Evolutionary conservation across 495 filamentous ascomycete genomes (phyloP).

Genomic region (Hapsidospora chrysogenum): DNA sequence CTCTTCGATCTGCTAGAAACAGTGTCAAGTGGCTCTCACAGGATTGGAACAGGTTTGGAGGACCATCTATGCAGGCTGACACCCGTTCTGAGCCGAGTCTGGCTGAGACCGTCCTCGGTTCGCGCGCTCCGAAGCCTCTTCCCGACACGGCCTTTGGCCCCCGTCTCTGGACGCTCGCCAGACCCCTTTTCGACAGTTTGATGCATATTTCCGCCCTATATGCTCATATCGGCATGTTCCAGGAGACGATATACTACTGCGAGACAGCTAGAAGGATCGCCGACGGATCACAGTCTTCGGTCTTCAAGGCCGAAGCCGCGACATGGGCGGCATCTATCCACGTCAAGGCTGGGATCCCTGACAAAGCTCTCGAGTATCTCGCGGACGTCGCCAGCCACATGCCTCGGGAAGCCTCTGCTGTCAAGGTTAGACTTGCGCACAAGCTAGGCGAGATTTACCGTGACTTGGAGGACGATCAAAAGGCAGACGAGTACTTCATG

Average conservation of each 20-base stretch:
- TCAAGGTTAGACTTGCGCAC: constrained; percentile 13
- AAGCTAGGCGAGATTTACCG: constrained; percentile 26
- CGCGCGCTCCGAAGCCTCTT: constrained; percentile 9
- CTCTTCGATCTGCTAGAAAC: constrained; percentile 48
- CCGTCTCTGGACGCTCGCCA: constrained; percentile 66
- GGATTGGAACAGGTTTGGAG: constrained; percentile 57
- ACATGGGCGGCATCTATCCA: constrained; percentile 47
- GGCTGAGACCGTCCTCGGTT: constrained; percentile 14
- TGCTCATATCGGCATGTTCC: constrained; percentile 67
- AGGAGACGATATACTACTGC: constrained; percentile 79
- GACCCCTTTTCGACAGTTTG: constrained; percentile 50
- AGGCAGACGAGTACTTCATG: constrained; percentile 20
- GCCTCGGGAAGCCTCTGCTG: constrained; percentile 1
- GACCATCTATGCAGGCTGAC: constrained; percentile 9
- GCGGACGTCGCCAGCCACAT: constrained; percentile 4
- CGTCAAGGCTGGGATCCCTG: constrained; percentile 41
- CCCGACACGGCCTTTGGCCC: constrained; percentile 27
- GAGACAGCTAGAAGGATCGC: constrained; percentile 74
- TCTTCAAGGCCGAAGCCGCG: constrained; percentile 34
- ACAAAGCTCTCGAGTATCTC: constrained; percentile 45
- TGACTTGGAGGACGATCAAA: constrained; percentile 15
- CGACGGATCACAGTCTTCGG: constrained; percentile 43
- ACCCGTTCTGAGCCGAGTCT: constrained; percentile 15
- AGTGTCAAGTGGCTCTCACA: constrained; percentile 49
- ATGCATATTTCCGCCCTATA: constrained; percentile 59